These are phyloP conservation scores for Saraca asoca DNA, from an alignment of 331 rosid genomes.

Conservation along the genomic window DNA sequence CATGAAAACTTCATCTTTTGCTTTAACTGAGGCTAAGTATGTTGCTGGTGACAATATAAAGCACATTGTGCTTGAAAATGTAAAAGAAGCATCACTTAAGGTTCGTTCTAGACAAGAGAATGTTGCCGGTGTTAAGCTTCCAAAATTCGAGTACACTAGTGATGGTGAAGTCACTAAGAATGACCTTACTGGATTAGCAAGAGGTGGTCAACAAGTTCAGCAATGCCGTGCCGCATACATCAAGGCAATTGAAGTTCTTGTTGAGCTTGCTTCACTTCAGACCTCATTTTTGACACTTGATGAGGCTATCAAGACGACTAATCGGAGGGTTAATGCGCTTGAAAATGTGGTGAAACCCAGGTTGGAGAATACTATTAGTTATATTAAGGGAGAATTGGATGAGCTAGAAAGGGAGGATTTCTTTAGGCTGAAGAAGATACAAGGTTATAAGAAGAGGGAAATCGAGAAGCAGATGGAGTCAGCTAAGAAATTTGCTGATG, in stretches of 20 bases:
- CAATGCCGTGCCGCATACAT: slow-evolving; percentile 87
- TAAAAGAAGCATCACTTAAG: slow-evolving; percentile 69
- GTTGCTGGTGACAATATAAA: slow-evolving; percentile 95
- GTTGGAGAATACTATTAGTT: slow-evolving; percentile 80
- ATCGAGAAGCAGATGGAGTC: slow-evolving; percentile 63
- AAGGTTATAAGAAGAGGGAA: slow-evolving; percentile 83
- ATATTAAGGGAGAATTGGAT: slow-evolving; percentile 91
- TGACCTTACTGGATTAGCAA: slow-evolving; percentile 87
- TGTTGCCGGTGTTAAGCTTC: slow-evolving; percentile 90
- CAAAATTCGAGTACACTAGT: slow-evolving; percentile 73
- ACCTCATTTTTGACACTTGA: slow-evolving; percentile 93
- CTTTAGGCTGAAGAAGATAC: slow-evolving; percentile 95
- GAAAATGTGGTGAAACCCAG: slow-evolving; percentile 94
- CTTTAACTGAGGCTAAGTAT: slow-evolving; percentile 86
- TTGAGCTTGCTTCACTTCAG: slow-evolving; percentile 95
- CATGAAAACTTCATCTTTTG: slow-evolving; percentile 87
- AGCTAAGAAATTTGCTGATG: slow-evolving; percentile 50
- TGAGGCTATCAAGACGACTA: slow-evolving; percentile 92
- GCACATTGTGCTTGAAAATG: slow-evolving; percentile 88
- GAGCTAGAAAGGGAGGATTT: slow-evolving; percentile 96
- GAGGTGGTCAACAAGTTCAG: slow-evolving; percentile 97
- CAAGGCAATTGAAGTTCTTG: slow-evolving; percentile 90
- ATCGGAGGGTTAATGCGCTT: slow-evolving; percentile 89
- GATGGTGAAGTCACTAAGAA: slow-evolving; percentile 71
- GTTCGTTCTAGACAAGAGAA: slow-evolving; percentile 89